Conservation (phyloP, 495 filamentous ascomycete species). For the Penicillium malachiteum region DNA sequence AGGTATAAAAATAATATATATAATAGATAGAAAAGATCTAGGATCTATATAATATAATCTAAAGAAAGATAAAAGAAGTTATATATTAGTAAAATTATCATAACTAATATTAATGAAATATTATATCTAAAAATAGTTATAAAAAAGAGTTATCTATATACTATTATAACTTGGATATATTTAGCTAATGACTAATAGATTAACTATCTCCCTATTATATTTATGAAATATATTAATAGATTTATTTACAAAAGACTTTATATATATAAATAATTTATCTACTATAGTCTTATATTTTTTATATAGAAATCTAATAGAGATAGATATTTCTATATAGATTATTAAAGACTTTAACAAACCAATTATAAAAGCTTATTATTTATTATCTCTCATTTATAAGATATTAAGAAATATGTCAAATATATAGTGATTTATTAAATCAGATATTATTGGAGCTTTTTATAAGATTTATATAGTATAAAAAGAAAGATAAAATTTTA, state of each 20-base stretch:
- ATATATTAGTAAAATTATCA: too few species aligned
- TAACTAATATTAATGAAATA: background rate
- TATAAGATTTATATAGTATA: background rate
- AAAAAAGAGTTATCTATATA: too few species aligned
- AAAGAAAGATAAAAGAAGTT: too few species aligned
- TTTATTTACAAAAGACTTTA: background rate
- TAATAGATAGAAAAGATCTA: too few species aligned
- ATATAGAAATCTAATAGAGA: background rate
- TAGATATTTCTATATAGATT: background rate
- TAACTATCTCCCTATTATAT: too few species aligned
- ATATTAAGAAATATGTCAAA: background rate
- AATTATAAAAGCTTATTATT: background rate
- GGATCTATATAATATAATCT: too few species aligned
- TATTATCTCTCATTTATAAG: background rate
- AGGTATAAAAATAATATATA: background rate
- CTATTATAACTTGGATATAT: background rate
- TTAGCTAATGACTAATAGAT: too few species aligned
- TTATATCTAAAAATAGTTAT: background rate
- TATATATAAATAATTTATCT: background rate
- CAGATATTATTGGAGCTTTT: background rate
- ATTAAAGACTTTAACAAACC: background rate
- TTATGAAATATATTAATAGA: background rate
- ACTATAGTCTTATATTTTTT: background rate
- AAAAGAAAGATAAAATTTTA: background rate
- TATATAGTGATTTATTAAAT: background rate